phyloP scores from a whole-genome alignment of 805 yeast species.

The Kodamaea jinghongensis region DNA sequence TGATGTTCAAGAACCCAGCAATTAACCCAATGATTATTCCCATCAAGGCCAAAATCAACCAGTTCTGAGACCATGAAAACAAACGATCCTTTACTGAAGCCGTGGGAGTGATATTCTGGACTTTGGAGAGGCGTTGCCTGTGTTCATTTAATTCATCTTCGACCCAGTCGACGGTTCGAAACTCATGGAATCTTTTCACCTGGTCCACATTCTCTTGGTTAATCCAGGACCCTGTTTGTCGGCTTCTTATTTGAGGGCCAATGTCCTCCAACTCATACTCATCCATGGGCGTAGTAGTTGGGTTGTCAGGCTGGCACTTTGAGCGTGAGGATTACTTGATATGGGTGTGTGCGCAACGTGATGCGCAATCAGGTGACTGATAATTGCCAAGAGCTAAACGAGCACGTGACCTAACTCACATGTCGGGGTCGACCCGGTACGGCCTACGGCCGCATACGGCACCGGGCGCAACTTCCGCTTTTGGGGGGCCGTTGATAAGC shows the following conservation, averaged over 20 bases:
- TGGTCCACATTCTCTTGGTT: conserved; percentile 35
- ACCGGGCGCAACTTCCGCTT: background rate
- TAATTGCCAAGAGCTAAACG: background rate
- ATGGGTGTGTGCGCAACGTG: no score
- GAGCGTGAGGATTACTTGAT: no score
- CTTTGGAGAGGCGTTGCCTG: conserved; percentile 24
- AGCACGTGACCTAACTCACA: background rate
- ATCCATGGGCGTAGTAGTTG: conserved; percentile 1
- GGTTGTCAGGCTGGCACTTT: no score
- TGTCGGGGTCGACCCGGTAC: no score
- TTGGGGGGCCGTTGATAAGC: background rate
- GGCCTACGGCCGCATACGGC: no score
- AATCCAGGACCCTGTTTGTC: conserved; percentile 37
- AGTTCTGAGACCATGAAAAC: conserved; percentile 47
- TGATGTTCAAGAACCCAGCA: conserved; percentile 77
- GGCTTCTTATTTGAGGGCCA: conserved; percentile 17
- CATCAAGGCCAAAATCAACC: conserved; percentile 72
- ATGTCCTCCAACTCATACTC: conserved; percentile 2
- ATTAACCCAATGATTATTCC: conserved; percentile 78
- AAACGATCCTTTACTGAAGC: conserved; percentile 24
- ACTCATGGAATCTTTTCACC: conserved; percentile 55
- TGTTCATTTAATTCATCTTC: conserved; percentile 57
- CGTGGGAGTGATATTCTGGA: conserved; percentile 12
- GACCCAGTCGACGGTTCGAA: conserved; percentile 69
- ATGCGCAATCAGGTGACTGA: background rate